phyloP scores from a whole-genome alignment of 768 basidiomycete species.

The Mycena vulgaris region DNA sequence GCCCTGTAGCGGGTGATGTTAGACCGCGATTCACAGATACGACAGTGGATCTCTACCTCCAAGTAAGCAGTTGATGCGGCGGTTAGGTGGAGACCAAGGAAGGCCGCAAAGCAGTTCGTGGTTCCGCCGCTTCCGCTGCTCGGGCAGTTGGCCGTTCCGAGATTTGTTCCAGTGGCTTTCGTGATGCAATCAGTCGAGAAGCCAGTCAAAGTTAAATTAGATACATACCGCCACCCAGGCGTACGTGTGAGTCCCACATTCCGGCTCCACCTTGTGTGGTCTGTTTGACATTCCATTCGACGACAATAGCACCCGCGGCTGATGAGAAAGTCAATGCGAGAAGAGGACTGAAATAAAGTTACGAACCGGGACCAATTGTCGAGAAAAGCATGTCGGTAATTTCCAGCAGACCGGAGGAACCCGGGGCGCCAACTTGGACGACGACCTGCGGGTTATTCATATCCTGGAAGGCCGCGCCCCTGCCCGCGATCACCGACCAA shows the following conservation, averaged over 20 bases:
- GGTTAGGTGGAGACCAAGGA: constrained; percentile 76
- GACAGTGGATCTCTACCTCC: constrained; percentile 59
- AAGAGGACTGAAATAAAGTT: background rate
- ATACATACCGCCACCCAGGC: constrained; percentile 56
- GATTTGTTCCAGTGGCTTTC: constrained; percentile 69
- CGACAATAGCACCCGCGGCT: constrained; percentile 72
- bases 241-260: constrained; percentile 73
- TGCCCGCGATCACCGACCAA: constrained; percentile 71
- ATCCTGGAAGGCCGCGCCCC: constrained; percentile 63
- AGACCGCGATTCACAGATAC: background rate
- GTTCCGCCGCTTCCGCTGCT: constrained; percentile 57
- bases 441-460: constrained; percentile 60
- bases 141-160: constrained; percentile 63
- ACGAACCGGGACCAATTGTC: constrained; percentile 58
- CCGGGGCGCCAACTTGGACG: constrained; percentile 66
- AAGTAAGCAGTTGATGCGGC: constrained; percentile 69
- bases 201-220: background rate
- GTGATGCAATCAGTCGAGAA: background rate
- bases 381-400: constrained; percentile 77
- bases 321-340: background rate
- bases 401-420: constrained; percentile 68
- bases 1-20: constrained; percentile 56
- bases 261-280: constrained; percentile 69
- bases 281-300: constrained; percentile 79
- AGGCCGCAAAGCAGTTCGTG: constrained; percentile 74